phyloP scores from a whole-genome alignment of 78 protist genomes.

The Dictyostelium brefeldianum region DNA sequence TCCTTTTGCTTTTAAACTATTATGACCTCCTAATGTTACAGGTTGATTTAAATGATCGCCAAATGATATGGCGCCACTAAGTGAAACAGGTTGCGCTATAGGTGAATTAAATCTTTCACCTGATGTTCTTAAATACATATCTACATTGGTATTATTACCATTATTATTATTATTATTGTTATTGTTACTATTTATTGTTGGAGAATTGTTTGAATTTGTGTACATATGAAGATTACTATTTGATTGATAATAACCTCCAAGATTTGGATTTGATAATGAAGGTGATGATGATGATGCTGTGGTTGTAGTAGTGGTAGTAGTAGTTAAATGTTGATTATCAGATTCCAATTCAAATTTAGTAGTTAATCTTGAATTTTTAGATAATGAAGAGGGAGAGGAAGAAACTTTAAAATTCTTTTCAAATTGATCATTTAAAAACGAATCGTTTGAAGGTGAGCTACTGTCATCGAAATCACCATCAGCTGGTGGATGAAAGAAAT shows the following conservation, averaged over 20 bases:
- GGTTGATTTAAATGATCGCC: neutral
- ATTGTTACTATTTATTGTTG: neutral
- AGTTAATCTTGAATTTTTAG: conserved; percentile 5
- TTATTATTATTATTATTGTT: neutral
- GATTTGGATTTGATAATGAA: neutral
- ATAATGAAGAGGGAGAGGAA: neutral
- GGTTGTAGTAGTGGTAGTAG: neutral
- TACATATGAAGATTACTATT: conserved; percentile 16
- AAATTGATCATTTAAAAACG: neutral
- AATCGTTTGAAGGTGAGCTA: conserved; percentile 16
- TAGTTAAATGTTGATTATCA: neutral
- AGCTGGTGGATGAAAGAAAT: conserved; percentile 61
- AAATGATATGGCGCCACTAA: conserved; percentile 25
- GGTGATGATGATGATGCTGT: neutral
- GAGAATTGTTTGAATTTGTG: neutral
- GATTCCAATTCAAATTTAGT: conserved; percentile 8
- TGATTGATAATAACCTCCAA: conserved; percentile 23
- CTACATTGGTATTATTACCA: conserved; percentile 13
- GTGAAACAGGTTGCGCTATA: conserved; percentile 13
- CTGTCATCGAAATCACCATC: neutral
- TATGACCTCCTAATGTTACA: neutral
- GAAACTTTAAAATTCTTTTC: conserved; percentile 8
- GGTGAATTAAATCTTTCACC: neutral
- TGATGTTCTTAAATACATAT: conserved; percentile 26
- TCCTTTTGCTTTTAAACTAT: neutral